Evolutionary conservation across 75 land plant genomes (phyloP).

Genomic region (Azolla pinnata): DNA sequence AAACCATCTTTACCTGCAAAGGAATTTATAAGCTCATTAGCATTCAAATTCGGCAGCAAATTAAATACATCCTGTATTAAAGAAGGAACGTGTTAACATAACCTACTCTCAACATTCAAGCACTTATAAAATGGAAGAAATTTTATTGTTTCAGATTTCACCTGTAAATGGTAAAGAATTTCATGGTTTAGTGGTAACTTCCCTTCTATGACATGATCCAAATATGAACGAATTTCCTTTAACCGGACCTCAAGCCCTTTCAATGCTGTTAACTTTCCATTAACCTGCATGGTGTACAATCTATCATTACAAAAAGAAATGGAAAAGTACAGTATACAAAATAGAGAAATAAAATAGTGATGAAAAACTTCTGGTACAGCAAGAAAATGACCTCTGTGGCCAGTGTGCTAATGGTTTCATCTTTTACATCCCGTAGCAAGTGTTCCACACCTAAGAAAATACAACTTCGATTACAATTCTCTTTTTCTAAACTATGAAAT

Average conservation of each 20-base stretch:
- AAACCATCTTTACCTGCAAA: constrained; percentile 56
- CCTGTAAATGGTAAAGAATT: constrained; percentile 95
- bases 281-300: constrained; percentile 45
- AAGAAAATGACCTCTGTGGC: constrained; percentile 73
- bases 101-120: not conserved
- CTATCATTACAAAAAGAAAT: too few relatives aligned
- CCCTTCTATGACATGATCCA: constrained; percentile 83
- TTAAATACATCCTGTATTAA: constrained; percentile 87
- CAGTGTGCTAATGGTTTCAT: constrained; percentile 90
- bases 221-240: constrained; percentile 69
- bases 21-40: constrained; percentile 73
- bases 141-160: constrained; percentile 7
- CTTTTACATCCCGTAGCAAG: constrained; percentile 92
- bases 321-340: too few relatives aligned
- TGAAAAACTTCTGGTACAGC: too few relatives aligned
- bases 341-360: too few relatives aligned
- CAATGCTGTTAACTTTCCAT: constrained; percentile 74
- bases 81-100: not conserved
- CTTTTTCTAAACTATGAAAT: not conserved
- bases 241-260: constrained; percentile 87
- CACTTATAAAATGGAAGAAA: not conserved
- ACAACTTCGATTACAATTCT: not conserved
- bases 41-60: constrained; percentile 89
- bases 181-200: constrained; percentile 90
- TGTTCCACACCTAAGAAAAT: constrained; percentile 75